These are phyloP conservation scores for Athelia psychrophila DNA, from an alignment of 1,284 basidiomycete species.

Conservation along the genomic window DNA sequence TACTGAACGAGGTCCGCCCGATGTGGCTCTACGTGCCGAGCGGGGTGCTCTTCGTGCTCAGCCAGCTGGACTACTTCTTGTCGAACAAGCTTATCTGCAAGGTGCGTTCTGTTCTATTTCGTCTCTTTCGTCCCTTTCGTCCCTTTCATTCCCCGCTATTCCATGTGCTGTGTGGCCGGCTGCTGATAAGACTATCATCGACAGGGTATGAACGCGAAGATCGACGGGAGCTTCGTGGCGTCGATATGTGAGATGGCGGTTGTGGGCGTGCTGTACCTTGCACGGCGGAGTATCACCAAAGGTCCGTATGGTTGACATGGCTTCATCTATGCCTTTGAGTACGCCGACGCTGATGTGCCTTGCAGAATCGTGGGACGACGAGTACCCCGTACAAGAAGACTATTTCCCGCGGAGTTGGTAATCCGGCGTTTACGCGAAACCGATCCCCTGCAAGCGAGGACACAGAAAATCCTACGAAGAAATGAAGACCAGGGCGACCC, in stretches of 20 bases:
- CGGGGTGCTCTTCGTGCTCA: constrained; percentile 66
- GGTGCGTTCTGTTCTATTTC: no score
- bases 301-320: no score
- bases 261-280: constrained; percentile 70
- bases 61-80: constrained; percentile 78
- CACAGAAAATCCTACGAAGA: no score
- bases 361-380: no score
- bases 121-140: no score
- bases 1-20: constrained; percentile 72
- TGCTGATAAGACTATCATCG: constrained; percentile 5
- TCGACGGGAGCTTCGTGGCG: constrained; percentile 82
- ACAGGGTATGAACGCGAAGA: constrained; percentile 58
- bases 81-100: constrained; percentile 74
- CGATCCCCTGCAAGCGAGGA: no score
- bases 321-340: neutral
- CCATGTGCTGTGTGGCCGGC: neutral
- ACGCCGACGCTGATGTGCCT: no score
- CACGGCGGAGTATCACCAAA: constrained; percentile 84
- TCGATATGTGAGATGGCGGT: constrained; percentile 74
- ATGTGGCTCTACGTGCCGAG: constrained; percentile 68
- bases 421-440: no score
- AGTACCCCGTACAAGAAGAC: no score
- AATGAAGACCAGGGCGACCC: no score
- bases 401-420: no score
- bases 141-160: constrained; percentile 13